Conservation (phyloP, 371 early-diverging fungal species). For the Mortierella sp. region DNA sequence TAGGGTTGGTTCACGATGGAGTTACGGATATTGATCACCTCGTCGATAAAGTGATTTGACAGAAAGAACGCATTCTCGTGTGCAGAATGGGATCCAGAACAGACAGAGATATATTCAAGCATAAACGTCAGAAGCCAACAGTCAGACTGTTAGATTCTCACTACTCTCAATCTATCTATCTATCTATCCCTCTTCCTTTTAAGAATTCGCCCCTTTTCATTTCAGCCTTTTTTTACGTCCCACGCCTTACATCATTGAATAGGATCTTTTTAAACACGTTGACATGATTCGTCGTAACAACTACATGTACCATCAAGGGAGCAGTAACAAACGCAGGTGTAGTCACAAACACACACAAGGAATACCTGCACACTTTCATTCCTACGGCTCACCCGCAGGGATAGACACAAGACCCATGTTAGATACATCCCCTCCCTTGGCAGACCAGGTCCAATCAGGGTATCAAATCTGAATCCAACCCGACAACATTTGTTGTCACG, state of each 20-base stretch:
- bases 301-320: not conserved
- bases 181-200: too few relatives aligned
- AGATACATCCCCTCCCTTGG: slow-evolving; percentile 19
- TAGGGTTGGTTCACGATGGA: not conserved
- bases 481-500: not conserved
- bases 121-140: slow-evolving; percentile 1
- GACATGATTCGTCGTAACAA: not conserved
- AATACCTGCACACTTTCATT: not conserved
- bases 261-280: not conserved
- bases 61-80: not conserved
- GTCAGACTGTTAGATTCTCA: not conserved
- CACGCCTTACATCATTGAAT: not conserved
- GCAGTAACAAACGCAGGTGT: not conserved
- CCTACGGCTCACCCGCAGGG: not conserved
- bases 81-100: slow-evolving; percentile 17
- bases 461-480: not conserved
- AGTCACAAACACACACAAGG: not conserved
- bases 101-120: not conserved
- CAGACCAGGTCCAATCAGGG: slow-evolving; percentile 10
- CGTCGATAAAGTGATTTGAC: not conserved
- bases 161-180: not conserved
- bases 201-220: not conserved
- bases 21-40: not conserved
- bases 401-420: not conserved
- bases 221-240: not conserved